Evolutionary conservation across 2,329 filamentous ascomycete species (phyloP), one percentile per base, ranked within the genome.

Genomic region (Cytospora piceae): DNA sequence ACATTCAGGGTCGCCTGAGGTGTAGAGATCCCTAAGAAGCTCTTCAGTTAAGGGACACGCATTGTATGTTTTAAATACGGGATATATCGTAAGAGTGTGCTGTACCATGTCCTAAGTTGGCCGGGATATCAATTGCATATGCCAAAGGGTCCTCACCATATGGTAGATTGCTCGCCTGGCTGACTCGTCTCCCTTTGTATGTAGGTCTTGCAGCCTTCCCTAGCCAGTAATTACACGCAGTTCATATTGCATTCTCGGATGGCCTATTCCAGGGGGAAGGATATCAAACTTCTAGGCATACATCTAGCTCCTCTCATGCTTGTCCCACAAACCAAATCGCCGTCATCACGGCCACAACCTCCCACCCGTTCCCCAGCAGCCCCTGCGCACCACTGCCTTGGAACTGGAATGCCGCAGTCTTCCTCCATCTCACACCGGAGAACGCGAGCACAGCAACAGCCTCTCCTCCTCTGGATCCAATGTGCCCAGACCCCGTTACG

Each of bases 331-430:
- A 2, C 61, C 61, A 53, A 53, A 64, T 53, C 4, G 39, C 61
- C 34, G 55, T 58, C 54, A 64, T 58, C 17, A 52, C 61, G 1
- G 61, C 61, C 22, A 54, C 17, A 20, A 58, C 46, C 32, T 58
- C 55, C 61, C 61, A 64, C 15, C 27, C 32, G 3, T 53, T 9
- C 4, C 61, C 61, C 4, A 64, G 32, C 4, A 64, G 9, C 5
- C 55, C 55, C 61, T 58, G 61, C 22, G 61, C 61, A 20, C 61
- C 61, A 20, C 15, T 54, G 6, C 61, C 61, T 32, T 58, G 55
- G 20, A 64, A 64, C 17, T 32, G 52, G 20, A 64, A 39, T 3
- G 34, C 17, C 32, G n/a, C 61, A 7, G 32, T 22, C 3, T 7
- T 39, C 12, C 24, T 46, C 55, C 49, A 54, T 0, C 31, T 20